Conservation (phyloP, 2,329 filamentous ascomycete species). For the Lojkania enalia region DNA sequence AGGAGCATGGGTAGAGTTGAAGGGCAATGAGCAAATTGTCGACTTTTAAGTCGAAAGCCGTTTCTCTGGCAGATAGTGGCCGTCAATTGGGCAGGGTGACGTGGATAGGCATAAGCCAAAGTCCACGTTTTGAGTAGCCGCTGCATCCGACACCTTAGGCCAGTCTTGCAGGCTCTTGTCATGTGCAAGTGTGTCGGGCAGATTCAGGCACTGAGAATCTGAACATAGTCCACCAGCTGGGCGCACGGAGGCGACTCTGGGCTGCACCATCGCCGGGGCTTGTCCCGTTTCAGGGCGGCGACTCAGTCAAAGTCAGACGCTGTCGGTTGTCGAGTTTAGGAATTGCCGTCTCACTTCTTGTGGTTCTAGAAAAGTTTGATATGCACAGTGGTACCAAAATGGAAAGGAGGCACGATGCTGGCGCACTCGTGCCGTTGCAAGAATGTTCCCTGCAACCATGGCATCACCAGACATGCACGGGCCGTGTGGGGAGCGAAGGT, state of each 20-base stretch:
- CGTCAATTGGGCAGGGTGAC: too few species aligned
- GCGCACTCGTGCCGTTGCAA: background rate
- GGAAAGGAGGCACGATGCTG: slow-evolving; percentile 5
- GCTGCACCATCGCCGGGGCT: background rate
- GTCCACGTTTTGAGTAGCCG: too few species aligned
- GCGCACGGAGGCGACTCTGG: slow-evolving; percentile 3
- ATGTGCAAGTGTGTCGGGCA: too few species aligned
- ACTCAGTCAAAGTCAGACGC: slow-evolving; percentile 9
- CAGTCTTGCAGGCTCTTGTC: too few species aligned
- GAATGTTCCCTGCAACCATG: slow-evolving; percentile 3
- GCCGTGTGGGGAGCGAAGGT: background rate
- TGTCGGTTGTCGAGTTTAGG: background rate
- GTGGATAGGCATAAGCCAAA: too few species aligned
- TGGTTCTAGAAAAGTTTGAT: slow-evolving; percentile 21
- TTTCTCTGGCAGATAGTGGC: too few species aligned
- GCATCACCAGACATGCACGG: background rate
- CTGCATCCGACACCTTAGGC: too few species aligned
- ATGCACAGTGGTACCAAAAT: slow-evolving; percentile 5
- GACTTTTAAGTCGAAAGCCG: too few species aligned
- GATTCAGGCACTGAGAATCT: background rate
- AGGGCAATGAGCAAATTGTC: too few species aligned
- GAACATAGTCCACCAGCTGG: background rate
- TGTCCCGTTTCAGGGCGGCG: slow-evolving; percentile 17
- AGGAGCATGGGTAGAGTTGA: too few species aligned
- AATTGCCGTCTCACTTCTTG: background rate